These are phyloP conservation scores for Nakaseomyces kungkrabaensis DNA, from an alignment of 1,139 yeast genomes.

Conservation along the genomic window DNA sequence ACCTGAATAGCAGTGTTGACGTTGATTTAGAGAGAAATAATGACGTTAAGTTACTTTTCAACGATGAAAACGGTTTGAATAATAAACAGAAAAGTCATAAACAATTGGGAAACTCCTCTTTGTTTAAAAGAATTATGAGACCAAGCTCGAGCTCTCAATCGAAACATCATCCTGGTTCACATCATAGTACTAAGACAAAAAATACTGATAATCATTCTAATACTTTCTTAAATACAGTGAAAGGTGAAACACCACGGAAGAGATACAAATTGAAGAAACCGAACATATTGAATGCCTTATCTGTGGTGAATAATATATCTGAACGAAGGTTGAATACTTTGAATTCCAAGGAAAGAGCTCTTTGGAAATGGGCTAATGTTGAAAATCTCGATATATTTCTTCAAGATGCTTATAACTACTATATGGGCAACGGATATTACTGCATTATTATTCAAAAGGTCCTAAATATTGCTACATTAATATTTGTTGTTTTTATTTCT, in stretches of 20 bases:
- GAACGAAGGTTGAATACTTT: constrained; percentile 24
- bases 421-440: constrained; percentile 71
- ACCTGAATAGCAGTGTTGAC: constrained; percentile 9
- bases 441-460: constrained; percentile 60
- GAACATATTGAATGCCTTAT: constrained; percentile 21
- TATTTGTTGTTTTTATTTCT: constrained; percentile 69
- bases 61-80: background rate
- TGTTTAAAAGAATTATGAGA: background rate
- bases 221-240: constrained; percentile 7
- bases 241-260: constrained; percentile 3
- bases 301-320: constrained; percentile 23
- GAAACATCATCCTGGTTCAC: background rate
- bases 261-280: constrained; percentile 15
- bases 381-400: constrained; percentile 81
- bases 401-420: constrained; percentile 74
- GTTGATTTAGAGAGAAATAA: constrained; percentile 7
- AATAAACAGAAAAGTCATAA: background rate
- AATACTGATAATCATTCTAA: background rate
- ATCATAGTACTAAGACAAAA: background rate
- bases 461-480: constrained; percentile 60
- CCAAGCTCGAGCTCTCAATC: background rate
- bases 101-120: constrained; percentile 7
- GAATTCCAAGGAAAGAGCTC: constrained; percentile 67
- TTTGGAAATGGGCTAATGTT: constrained; percentile 94
- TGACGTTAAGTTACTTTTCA: background rate